phyloP scores from a whole-genome alignment of 257 asterid genomes.

The Petrea volubilis region DNA sequence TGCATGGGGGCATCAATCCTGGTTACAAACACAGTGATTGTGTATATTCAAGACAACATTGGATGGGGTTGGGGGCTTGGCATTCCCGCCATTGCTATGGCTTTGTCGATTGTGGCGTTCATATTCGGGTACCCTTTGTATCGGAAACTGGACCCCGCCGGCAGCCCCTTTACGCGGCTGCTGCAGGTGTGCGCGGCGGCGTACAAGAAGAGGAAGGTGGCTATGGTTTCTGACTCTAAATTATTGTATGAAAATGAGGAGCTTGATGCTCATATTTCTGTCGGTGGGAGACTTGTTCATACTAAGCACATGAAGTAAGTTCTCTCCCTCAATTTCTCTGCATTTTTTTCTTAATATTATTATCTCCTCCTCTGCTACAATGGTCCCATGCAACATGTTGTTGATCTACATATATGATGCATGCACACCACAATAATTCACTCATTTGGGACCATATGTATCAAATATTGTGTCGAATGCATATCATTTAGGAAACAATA shows the following conservation, averaged over 20 bases:
- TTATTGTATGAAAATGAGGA: conserved; percentile 54
- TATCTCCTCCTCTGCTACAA: too few relatives aligned
- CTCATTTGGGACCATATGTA: too few relatives aligned
- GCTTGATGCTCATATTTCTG: conserved; percentile 75
- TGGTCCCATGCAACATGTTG: too few relatives aligned
- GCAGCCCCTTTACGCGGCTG: conserved; percentile 94
- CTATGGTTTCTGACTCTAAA: conserved; percentile 34
- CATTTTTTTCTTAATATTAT: neutral
- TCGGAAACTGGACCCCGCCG: conserved; percentile 70
- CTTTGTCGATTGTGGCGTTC: conserved; percentile 58
- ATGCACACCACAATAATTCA: too few relatives aligned
- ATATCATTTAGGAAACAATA: too few relatives aligned
- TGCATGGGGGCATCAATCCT: conserved; percentile 88
- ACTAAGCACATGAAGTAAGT: conserved; percentile 66
- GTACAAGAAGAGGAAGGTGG: conserved; percentile 59
- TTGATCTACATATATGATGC: too few relatives aligned
- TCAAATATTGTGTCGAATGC: too few relatives aligned
- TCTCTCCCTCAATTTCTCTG: neutral
- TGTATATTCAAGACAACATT: conserved; percentile 71
- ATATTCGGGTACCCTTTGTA: conserved; percentile 75
- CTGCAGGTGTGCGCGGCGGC: conserved; percentile 84
- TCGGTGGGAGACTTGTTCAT: conserved; percentile 73
- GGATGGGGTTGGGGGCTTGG: conserved; percentile 99
- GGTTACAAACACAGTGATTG: conserved; percentile 76
- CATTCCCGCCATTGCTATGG: conserved; percentile 72